Conservation (phyloP, 768 basidiomycete genomes). For the Phlegmacium glaucopus region DNA sequence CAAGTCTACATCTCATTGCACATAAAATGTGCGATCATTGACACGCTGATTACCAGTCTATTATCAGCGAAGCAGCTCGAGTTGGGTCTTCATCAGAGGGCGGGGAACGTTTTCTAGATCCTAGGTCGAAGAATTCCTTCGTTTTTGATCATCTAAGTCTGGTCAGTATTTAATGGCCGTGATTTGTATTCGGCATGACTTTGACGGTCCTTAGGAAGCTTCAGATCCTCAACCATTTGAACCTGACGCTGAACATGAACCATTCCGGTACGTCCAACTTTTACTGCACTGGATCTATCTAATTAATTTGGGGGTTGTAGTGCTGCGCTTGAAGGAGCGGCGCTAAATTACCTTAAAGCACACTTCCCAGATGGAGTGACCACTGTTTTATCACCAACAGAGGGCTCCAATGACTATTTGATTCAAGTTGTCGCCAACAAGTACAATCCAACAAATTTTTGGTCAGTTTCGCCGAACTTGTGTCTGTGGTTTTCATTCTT, state of each 20-base stretch:
- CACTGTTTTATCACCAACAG: conserved; percentile 61
- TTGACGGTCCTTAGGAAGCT: conserved; percentile 54
- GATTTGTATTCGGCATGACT: conserved; percentile 7
- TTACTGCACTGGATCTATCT: not conserved
- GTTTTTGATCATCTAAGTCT: conserved; percentile 82
- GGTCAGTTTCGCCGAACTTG: conserved; percentile 44
- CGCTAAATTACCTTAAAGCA: conserved; percentile 67
- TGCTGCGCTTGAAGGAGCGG: conserved; percentile 63
- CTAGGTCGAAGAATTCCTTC: conserved; percentile 74
- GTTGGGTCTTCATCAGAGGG: conserved; percentile 38
- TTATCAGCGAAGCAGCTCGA: conserved; percentile 73
- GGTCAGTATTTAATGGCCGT: conserved; percentile 40
- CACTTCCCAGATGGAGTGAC: conserved; percentile 81
- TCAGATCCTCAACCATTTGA: conserved; percentile 67
- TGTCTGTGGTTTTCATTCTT: not conserved
- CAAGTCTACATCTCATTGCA: conserved; percentile 28
- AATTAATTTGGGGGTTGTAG: conserved; percentile 34
- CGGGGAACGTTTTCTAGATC: conserved; percentile 79
- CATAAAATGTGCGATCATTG: conserved; percentile 8
- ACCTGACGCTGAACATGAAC: conserved; percentile 61
- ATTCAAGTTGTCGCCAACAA: conserved; percentile 93
- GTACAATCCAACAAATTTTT: conserved; percentile 92
- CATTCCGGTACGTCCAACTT: conserved; percentile 57
- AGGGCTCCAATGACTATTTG: conserved; percentile 45
- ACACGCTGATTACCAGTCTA: conserved; percentile 50